Conservation (phyloP, 352 stramenopile species). For the Phytophthora sp. region DNA sequence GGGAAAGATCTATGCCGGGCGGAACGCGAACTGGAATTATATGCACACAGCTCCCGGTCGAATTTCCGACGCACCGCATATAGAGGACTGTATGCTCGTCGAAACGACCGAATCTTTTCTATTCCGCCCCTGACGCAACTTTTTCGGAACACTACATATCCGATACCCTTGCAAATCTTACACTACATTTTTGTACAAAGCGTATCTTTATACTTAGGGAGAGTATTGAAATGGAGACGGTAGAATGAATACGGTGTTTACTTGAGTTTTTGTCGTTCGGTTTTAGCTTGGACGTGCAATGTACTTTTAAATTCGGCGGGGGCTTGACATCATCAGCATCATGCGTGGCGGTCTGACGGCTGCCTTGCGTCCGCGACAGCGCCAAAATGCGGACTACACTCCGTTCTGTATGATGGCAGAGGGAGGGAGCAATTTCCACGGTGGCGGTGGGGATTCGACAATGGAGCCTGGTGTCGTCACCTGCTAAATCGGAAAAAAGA, state of each 20-base stretch:
- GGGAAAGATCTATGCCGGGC: too few relatives aligned
- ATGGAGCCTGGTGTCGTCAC: not conserved
- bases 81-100: constrained; percentile 3
- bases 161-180: too few relatives aligned
- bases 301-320: too few relatives aligned
- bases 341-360: not conserved
- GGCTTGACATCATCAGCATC: not conserved
- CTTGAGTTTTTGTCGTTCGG: too few relatives aligned
- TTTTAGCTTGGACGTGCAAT: too few relatives aligned
- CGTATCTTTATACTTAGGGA: too few relatives aligned
- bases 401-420: not conserved
- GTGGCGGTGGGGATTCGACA: not conserved
- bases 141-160: too few relatives aligned
- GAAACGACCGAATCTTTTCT: constrained; percentile 6
- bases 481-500: not conserved
- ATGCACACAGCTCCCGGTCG: constrained; percentile 3
- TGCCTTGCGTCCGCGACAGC: too few relatives aligned
- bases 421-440: not conserved
- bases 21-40: not conserved
- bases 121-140: constrained; percentile 1
- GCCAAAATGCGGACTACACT: too few relatives aligned
- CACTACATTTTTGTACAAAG: too few relatives aligned
- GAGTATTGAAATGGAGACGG: too few relatives aligned
- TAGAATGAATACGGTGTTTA: too few relatives aligned
- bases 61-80: constrained; percentile 19